Evolutionary conservation across 2,329 filamentous ascomycete species (phyloP).

Genomic region (Penicillium psychrosexuale): DNA sequence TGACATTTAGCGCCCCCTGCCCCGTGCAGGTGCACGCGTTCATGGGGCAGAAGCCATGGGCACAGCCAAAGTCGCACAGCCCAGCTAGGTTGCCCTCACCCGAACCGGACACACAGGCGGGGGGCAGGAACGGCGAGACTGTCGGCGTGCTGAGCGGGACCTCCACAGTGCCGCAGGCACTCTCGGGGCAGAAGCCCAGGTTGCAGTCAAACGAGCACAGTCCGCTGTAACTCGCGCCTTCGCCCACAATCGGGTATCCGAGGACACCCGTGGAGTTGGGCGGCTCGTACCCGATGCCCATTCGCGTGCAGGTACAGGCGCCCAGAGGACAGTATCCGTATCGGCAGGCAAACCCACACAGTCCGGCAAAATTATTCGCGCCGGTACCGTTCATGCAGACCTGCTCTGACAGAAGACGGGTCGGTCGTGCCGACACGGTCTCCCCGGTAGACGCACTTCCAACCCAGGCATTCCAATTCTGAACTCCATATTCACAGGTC

Average conservation of each 20-base stretch:
- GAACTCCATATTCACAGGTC: not conserved
- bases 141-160: slow-evolving; percentile 9
- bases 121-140: slow-evolving; percentile 8
- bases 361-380: not conserved
- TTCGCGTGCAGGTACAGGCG: slow-evolving; percentile 6
- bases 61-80: not conserved
- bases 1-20: not conserved
- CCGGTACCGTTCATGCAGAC: not conserved
- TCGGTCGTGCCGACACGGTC: not conserved
- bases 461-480: slow-evolving; percentile 9
- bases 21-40: not conserved
- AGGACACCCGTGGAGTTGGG: slow-evolving; percentile 4
- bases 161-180: slow-evolving; percentile 5
- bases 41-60: not conserved
- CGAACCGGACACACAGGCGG: not conserved
- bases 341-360: not conserved
- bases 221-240: slow-evolving; percentile 11
- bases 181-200: slow-evolving; percentile 7
- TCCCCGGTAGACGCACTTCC: not conserved
- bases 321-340: slow-evolving; percentile 3
- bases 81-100: not conserved
- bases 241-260: slow-evolving; percentile 12
- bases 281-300: not conserved
- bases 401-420: not conserved
- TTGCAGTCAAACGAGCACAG: slow-evolving; percentile 11